These are phyloP conservation scores for Physcomitrellopsis africana DNA, from an alignment of 225 moss, liverwort and hornwort genomes.

Conservation along the genomic window DNA sequence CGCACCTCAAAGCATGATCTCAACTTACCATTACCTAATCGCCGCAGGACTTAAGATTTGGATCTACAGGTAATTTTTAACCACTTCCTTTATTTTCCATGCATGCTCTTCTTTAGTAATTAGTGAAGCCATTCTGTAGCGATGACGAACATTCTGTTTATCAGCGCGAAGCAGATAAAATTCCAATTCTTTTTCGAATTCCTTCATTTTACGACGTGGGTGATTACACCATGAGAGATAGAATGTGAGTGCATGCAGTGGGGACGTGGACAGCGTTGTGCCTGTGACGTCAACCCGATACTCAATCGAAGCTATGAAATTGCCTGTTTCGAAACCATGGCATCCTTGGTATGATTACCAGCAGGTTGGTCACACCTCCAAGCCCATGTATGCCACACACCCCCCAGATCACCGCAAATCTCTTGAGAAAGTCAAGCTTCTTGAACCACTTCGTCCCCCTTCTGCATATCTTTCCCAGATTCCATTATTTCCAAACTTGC, in stretches of 20 bases:
- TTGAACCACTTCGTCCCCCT: neutral
- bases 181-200: neutral
- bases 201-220: neutral
- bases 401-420: neutral
- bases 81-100: neutral
- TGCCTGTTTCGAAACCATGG: conserved; percentile 27
- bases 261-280: conserved; percentile 34
- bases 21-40: conserved; percentile 43
- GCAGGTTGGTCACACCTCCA: conserved; percentile 10
- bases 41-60: conserved; percentile 46
- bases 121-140: no score
- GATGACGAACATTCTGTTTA: no score
- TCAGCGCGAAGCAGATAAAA: neutral
- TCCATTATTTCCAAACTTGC: neutral
- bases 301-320: conserved; percentile 29
- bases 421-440: neutral
- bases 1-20: conserved; percentile 30
- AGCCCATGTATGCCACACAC: neutral
- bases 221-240: neutral
- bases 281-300: conserved; percentile 28
- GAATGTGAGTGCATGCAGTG: conserved; percentile 14
- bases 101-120: neutral
- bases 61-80: conserved; percentile 34
- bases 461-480: neutral
- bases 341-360: conserved; percentile 36